Evolutionary conservation across 306 rosid species (phyloP), one percentile per base, ranked within the genome.

Genomic region (Argentina anserina): DNA sequence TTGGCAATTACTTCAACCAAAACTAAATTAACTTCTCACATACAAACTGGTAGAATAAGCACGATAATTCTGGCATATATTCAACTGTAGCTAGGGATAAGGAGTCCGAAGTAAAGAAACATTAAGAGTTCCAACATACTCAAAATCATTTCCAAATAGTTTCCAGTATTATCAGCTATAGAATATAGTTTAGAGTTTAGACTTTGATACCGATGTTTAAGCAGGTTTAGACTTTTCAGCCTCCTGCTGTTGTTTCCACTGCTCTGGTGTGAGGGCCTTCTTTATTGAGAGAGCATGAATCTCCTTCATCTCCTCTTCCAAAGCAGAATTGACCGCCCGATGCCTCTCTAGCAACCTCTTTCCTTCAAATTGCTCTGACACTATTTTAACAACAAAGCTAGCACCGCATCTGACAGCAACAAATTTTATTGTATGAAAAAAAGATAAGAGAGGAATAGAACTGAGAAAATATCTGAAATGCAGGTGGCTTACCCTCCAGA

Each of bases 301-400:
- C 81, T 89, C 56, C 74, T 94, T 94, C 98, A 94, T 88, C 80
- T 91, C 98, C 84, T 85, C 92, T 78, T 78, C 90, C 72, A 91
- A 75, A 41, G 95, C 86, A 43, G 87, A 69, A 84, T 94, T 94
- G 81, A 91, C 95, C 86, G 89, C 79, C 55, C 98, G 80, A 81
- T 93, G 97, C 87, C 98, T 86, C 83, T 91, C 97, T 29, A 94
- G 82, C 77, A 94, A 74, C 76, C 95, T 91, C 81, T 91, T 91
- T 34, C 97, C 97, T 78, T 86, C 96, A 76, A 94, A 94, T 67
- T 86, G 76, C 81, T 84, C 92, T 2, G 97, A 91, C 45, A 91
- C 97, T 20, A 94, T 82, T 81, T 90, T 96, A 3, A 94, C 36
- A 0, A 74, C 82, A 74, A 89, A 89, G 75, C 98, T 94, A 56